Evolutionary conservation across 306 rosid species (phyloP).

Genomic region (Cicer pinnatifidum): DNA sequence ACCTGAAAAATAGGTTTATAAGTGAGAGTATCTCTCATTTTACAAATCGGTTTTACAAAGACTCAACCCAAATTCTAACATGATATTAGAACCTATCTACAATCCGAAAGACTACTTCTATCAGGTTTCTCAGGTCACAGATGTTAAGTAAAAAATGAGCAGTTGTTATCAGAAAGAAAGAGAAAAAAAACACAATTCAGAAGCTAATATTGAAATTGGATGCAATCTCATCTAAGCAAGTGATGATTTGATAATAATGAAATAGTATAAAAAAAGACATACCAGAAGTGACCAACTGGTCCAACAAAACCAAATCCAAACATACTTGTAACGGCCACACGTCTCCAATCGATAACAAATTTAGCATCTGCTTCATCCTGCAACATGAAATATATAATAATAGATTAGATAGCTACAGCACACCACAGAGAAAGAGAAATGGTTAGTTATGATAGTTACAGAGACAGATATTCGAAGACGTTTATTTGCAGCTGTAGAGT

Average conservation of each 20-base stretch:
- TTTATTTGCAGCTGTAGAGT: slow-evolving; percentile 48
- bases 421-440: not conserved
- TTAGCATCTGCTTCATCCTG: slow-evolving; percentile 46
- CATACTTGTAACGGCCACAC: slow-evolving; percentile 74
- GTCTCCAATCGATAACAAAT: slow-evolving; percentile 66
- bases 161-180: no score
- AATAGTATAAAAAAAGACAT: slow-evolving; percentile 27
- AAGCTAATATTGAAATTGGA: not conserved
- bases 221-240: not conserved
- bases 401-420: not conserved
- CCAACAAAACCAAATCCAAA: slow-evolving; percentile 88
- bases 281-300: slow-evolving; percentile 93
- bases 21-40: no score
- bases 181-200: no score
- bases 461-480: slow-evolving; percentile 48
- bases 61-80: no score
- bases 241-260: no score
- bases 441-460: slow-evolving; percentile 37
- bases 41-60: no score
- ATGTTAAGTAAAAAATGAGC: no score
- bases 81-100: no score
- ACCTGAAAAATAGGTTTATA: no score
- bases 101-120: no score
- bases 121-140: no score
- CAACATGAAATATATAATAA: slow-evolving; percentile 8